Conservation (phyloP, 306 rosid species). For the Citrullus mucosospermus region DNA sequence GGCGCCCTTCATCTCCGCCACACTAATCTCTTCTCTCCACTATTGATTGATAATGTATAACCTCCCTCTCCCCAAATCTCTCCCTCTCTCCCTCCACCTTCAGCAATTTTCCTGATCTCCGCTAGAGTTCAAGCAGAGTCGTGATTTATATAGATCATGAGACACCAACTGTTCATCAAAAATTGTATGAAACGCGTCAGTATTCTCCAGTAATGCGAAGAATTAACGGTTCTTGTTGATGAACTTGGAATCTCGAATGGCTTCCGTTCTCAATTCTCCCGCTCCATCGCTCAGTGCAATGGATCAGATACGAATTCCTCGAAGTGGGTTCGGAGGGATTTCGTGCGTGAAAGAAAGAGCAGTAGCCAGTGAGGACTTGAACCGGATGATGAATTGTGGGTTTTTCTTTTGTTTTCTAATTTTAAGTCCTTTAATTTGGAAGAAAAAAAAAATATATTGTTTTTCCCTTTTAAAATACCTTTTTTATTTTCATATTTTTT, state of each 20-base stretch:
- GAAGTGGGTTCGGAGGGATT: neutral
- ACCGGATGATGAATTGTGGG: neutral
- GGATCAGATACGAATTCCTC: conserved; percentile 6
- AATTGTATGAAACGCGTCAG: neutral
- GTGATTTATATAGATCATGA: neutral
- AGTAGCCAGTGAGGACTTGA: neutral
- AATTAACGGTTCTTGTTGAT: neutral
- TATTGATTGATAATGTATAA: neutral
- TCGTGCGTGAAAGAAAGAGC: neutral
- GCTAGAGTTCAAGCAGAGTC: neutral
- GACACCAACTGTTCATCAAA: neutral
- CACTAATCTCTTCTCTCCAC: neutral
- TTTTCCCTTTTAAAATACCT: too few relatives aligned
- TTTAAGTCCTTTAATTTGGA: too few relatives aligned
- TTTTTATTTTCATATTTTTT: too few relatives aligned
- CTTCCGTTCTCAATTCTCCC: neutral
- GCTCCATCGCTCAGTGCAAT: neutral
- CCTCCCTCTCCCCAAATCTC: neutral
- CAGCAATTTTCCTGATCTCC: neutral
- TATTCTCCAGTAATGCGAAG: neutral
- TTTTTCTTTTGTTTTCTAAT: neutral
- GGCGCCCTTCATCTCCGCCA: conserved; percentile 10
- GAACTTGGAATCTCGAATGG: neutral
- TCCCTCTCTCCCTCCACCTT: neutral
- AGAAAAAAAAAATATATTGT: too few relatives aligned